These are phyloP conservation scores for Diaporthe longicolla DNA, from an alignment of 2,329 filamentous ascomycete species.

Conservation along the genomic window DNA sequence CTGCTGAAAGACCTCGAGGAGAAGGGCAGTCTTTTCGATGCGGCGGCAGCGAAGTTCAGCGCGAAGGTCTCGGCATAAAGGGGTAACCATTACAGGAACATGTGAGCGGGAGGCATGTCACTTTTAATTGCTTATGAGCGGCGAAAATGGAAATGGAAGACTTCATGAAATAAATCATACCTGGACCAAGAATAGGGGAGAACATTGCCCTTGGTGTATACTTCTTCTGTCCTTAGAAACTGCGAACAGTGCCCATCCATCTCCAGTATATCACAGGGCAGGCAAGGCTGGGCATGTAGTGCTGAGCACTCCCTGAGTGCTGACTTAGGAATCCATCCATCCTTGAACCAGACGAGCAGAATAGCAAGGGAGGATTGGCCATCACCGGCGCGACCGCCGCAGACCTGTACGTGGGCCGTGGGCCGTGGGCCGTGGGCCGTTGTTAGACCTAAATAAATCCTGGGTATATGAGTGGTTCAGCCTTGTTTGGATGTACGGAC, in stretches of 20 bases:
- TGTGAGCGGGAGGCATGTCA: conserved; percentile 18
- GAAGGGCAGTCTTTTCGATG: conserved; percentile 91
- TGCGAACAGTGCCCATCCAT: neutral
- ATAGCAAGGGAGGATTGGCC: neutral
- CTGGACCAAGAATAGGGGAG: no score
- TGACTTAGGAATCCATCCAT: neutral
- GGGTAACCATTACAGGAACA: neutral
- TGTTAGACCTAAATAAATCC: conserved; percentile 1
- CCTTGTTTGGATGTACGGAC: conserved; percentile 13
- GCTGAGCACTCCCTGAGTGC: conserved; percentile 5
- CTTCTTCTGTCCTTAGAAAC: neutral
- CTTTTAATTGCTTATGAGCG: conserved; percentile 30
- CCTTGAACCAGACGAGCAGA: neutral
- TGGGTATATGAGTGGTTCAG: conserved; percentile 25
- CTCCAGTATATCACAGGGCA: neutral
- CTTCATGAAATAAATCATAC: conserved; percentile 13
- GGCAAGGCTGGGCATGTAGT: neutral
- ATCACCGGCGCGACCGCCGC: conserved; percentile 3
- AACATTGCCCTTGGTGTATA: neutral
- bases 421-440: neutral
- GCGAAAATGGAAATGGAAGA: conserved; percentile 36
- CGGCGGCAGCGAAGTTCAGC: conserved; percentile 87
- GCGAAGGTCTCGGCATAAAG: conserved; percentile 79
- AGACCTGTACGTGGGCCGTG: neutral
- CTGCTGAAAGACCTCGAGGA: conserved; percentile 82